A percentile compares a stretch with the other conserved stretches of the same genome.
These are phyloP conservation scores for Aaosphaeria pasadenensis DNA, from an alignment of 2,329 filamentous ascomycete species.

Conservation along the genomic window DNA sequence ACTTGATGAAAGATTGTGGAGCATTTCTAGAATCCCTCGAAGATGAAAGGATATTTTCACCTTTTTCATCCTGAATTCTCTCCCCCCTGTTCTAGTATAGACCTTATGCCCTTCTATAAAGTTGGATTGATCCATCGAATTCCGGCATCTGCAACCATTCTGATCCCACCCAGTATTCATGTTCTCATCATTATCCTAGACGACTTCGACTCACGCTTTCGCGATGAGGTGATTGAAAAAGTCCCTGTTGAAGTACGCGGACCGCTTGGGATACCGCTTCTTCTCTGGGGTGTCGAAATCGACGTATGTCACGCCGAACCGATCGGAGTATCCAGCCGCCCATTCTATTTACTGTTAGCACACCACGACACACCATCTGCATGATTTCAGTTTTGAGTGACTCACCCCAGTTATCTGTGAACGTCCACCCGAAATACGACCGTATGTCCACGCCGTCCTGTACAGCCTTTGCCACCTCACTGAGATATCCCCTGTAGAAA, in stretches of 20 bases:
- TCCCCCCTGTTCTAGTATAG: too few relatives aligned
- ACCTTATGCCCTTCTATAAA: too few relatives aligned
- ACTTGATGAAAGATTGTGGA: too few relatives aligned
- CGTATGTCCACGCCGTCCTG: neutral
- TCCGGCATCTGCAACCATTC: too few relatives aligned
- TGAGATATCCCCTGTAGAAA: neutral
- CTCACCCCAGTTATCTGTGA: neutral
- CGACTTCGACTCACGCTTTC: too few relatives aligned
- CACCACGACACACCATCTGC: neutral
- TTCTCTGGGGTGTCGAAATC: neutral
- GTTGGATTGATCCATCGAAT: too few relatives aligned
- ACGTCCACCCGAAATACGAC: neutral
- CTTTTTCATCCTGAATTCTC: too few relatives aligned
- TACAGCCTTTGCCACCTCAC: neutral
- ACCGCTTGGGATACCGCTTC: neutral
- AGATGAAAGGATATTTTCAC: too few relatives aligned
- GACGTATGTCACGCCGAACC: neutral
- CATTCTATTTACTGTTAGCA: neutral
- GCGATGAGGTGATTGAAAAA: neutral
- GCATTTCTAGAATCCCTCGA: too few relatives aligned
- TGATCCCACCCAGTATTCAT: too few relatives aligned
- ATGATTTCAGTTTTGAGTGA: neutral
- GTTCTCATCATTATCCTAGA: too few relatives aligned
- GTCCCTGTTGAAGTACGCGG: neutral
- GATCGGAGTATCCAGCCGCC: neutral